Base-by-base conservation (phyloP, 2,329 filamentous ascomycete species). In the Gnomoniopsis smithogilvyi region DNA sequence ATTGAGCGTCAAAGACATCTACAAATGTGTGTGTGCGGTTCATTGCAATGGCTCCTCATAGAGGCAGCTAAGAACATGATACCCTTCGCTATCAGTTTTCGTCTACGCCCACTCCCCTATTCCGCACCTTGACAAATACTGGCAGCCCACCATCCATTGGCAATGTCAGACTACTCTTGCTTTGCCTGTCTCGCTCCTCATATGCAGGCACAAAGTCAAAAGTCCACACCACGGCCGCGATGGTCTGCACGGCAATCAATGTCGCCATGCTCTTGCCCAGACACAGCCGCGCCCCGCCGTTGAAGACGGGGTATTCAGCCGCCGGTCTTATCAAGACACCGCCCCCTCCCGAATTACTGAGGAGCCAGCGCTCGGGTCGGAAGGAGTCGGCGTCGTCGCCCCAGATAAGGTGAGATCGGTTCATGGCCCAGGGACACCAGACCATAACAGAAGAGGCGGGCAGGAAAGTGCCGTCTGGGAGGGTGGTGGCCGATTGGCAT, bases 231-330 rank as follows among this genome's bases (percentile, higher is more conserved):
- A 87, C 67, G 1, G 72, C 74, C 3, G 80, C 77, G 64, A 87
- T 75, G 10, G 81, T 78, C 70, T 85, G 82, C 17, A 81, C 78
- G 6, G 79, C 83, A 46, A 88, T 77, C 6, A 78, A 64, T 70
- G 88, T 84, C 3, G 86, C 85, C 85, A 88, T 87, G 65, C 79
- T 82, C 74, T 83, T 85, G 2, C 85, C 85, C 38, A 88, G 70
- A 62, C 85, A 88, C 2, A 77, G 76, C 41, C 85, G 74, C n/a
- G 82, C 74, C 0, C 85, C 85, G 19, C 84, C 85, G 64, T 88
- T 86, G 68, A 88, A 88, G 3, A 88, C 85, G 1, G 82, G 84
- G 63, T 81, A 88, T 68, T 87, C 85, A 17, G 77, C 78, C 2
- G 80, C 74, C 54, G 80, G 63, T 33, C 72, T 74, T 1, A 30